These are phyloP conservation scores for Rhizopogon vulgaris DNA, from an alignment of 768 basidiomycete genomes.

Conservation along the genomic window DNA sequence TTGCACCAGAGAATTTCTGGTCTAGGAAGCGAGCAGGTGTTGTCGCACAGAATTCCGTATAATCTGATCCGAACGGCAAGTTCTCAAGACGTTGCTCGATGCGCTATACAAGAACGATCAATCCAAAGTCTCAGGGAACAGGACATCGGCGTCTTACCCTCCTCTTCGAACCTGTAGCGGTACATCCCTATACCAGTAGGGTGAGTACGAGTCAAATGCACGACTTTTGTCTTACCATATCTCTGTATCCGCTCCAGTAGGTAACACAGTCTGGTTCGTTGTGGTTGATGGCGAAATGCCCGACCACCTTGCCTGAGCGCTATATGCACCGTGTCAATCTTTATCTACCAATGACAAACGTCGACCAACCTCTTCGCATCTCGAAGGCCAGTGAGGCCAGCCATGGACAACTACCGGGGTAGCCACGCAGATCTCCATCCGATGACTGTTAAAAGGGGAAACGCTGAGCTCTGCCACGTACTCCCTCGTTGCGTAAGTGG, in stretches of 20 bases:
- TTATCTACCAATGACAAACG: not conserved
- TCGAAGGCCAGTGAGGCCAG: slow-evolving; percentile 7
- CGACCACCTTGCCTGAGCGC: slow-evolving; percentile 16
- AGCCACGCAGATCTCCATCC: slow-evolving; percentile 16
- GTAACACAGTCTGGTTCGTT: slow-evolving; percentile 22
- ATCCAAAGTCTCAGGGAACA: not conserved
- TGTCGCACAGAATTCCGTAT: slow-evolving; percentile 29
- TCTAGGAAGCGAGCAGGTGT: slow-evolving; percentile 22
- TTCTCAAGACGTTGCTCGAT: slow-evolving; percentile 21
- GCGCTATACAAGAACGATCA: slow-evolving; percentile 11
- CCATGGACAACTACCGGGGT: slow-evolving; percentile 20
- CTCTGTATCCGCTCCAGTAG: slow-evolving; percentile 17
- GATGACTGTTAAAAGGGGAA: slow-evolving; percentile 18
- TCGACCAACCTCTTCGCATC: slow-evolving; percentile 19
- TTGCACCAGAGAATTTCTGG: slow-evolving; percentile 15
- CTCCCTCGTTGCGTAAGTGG: slow-evolving; percentile 20
- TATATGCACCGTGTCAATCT: not conserved
- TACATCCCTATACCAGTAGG: slow-evolving; percentile 16
- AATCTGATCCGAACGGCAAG: slow-evolving; percentile 19
- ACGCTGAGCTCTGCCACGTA: slow-evolving; percentile 25
- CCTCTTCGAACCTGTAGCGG: slow-evolving; percentile 15
- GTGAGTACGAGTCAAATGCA: not conserved
- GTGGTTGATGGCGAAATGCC: slow-evolving; percentile 21
- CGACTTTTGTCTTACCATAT: slow-evolving; percentile 14
- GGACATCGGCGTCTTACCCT: slow-evolving; percentile 6